Percentiles rank a stretch among this genome's conserved stretches.
These are phyloP conservation scores for Botryotinia calthae DNA, from an alignment of 2,329 filamentous ascomycete species.

Conservation along the genomic window DNA sequence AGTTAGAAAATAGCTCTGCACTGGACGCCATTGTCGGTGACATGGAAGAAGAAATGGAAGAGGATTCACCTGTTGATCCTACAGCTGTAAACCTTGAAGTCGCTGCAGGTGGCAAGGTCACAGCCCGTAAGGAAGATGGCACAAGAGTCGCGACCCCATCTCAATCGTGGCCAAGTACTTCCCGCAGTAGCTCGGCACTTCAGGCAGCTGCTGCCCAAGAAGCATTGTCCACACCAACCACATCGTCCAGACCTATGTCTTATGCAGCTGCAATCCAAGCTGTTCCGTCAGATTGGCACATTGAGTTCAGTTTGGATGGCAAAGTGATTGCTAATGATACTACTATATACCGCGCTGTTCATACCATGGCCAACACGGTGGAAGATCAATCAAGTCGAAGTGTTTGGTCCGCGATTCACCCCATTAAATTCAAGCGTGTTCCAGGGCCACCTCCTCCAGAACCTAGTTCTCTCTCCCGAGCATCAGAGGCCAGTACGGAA, in stretches of 20 bases:
- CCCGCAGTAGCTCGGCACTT: slow-evolving; percentile 44
- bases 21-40: slow-evolving; percentile 89
- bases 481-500: slow-evolving; percentile 49
- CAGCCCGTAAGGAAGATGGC: slow-evolving; percentile 87
- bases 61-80: slow-evolving; percentile 72
- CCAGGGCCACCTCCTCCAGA: slow-evolving; percentile 78
- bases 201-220: slow-evolving; percentile 39
- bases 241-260: slow-evolving; percentile 65
- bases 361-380: slow-evolving; percentile 53
- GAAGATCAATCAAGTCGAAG: slow-evolving; percentile 70
- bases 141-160: slow-evolving; percentile 81
- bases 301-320: slow-evolving; percentile 86
- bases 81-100: slow-evolving; percentile 91
- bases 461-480: slow-evolving; percentile 58
- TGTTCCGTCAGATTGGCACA: slow-evolving; percentile 90
- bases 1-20: slow-evolving; percentile 61
- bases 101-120: slow-evolving; percentile 80
- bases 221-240: slow-evolving; percentile 44
- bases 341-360: slow-evolving; percentile 92
- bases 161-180: slow-evolving; percentile 51
- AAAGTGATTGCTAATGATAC: slow-evolving; percentile 86
- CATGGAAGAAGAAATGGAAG: slow-evolving; percentile 77
- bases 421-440: slow-evolving; percentile 87
- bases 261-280: slow-evolving; percentile 83
- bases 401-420: slow-evolving; percentile 87